These are phyloP conservation scores for Plantago rigida DNA, from an alignment of 305 asterid genomes.

Conservation along the genomic window DNA sequence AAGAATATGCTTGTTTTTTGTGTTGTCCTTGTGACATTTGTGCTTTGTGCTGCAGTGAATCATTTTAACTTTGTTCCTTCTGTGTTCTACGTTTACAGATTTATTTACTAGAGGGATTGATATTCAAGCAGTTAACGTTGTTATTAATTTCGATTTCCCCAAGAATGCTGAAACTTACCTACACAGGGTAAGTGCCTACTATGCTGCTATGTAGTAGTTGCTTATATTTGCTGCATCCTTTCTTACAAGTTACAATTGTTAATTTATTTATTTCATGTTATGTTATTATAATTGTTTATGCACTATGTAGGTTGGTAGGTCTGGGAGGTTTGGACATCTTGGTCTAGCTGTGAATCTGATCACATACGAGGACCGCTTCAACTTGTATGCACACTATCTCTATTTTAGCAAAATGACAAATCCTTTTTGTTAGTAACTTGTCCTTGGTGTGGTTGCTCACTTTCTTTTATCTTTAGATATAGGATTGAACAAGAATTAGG, in stretches of 20 bases:
- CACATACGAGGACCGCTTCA: conserved; percentile 92
- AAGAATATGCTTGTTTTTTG: too few relatives aligned
- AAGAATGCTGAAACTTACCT: conserved; percentile 85
- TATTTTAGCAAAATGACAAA: background rate
- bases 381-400: conserved; percentile 45
- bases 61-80: conserved; percentile 11
- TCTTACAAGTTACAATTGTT: background rate
- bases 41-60: too few relatives aligned
- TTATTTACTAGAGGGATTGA: conserved; percentile 89
- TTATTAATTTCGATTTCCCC: conserved; percentile 86
- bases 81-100: conserved; percentile 38
- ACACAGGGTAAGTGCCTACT: conserved; percentile 59
- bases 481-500: conserved; percentile 94
- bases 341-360: conserved; percentile 91
- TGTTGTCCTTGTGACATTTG: too few relatives aligned
- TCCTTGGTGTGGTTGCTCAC: background rate
- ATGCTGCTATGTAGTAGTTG: too few relatives aligned
- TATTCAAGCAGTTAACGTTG: conserved; percentile 93
- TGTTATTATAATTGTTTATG: background rate
- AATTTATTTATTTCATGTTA: conserved; percentile 4
- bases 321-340: conserved; percentile 95
- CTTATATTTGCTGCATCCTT: too few relatives aligned
- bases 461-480: conserved; percentile 44
- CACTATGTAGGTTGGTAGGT: conserved; percentile 73
- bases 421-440: background rate